phyloP scores from a whole-genome alignment of 352 stramenopile genomes.

The Thraustochytrium striatum region DNA sequence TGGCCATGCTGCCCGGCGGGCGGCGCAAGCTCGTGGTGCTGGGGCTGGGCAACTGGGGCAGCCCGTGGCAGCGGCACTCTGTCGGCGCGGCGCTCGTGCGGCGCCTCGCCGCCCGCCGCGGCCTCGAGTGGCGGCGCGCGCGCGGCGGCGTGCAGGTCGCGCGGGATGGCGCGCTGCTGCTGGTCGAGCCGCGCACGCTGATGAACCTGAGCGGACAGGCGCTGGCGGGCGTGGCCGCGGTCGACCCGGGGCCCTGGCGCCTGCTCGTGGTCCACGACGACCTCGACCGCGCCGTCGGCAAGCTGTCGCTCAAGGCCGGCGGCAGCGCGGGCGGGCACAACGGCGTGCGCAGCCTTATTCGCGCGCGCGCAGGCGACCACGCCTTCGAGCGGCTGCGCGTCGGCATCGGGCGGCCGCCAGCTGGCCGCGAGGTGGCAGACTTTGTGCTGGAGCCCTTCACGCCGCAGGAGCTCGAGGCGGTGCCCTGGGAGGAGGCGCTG shows the following conservation, averaged over 20 bases:
- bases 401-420: constrained; percentile 6
- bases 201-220: constrained; percentile 41
- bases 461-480: background rate
- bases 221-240: background rate
- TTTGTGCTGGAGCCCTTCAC: constrained; percentile 12
- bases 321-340: constrained; percentile 28
- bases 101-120: background rate
- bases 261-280: constrained; percentile 40
- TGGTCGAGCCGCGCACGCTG: constrained; percentile 12
- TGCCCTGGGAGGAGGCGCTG: background rate
- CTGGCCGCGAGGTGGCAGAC: background rate
- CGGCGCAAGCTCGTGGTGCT: constrained; percentile 39
- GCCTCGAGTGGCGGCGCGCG: background rate
- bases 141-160: background rate
- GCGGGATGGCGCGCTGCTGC: background rate
- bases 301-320: constrained; percentile 1
- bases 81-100: constrained; percentile 29
- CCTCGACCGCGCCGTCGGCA: constrained; percentile 19
- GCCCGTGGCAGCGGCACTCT: constrained; percentile 17
- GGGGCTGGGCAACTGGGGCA: constrained; percentile 33
- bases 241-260: background rate
- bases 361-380: no score
- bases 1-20: no score
- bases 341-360: constrained; percentile 16
- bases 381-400: constrained; percentile 2